phyloP scores from a whole-genome alignment of 2,329 filamentous ascomycete genomes.

The Juglanconis sp. region DNA sequence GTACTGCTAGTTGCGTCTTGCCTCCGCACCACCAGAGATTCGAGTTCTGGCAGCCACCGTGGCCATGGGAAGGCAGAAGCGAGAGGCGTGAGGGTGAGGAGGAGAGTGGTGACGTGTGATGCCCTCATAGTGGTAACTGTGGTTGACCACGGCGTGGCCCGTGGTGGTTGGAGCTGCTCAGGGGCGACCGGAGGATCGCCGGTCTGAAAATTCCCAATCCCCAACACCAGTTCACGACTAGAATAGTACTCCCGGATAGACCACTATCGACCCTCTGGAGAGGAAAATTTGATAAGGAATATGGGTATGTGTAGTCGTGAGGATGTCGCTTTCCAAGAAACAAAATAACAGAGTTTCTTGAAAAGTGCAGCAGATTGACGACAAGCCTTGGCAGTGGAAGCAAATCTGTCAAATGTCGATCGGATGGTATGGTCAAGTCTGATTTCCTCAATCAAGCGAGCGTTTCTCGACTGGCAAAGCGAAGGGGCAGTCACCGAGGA shows the following conservation, averaged over 20 bases:
- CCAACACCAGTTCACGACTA: too few relatives aligned
- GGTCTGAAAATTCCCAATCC: not conserved
- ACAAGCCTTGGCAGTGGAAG: not conserved
- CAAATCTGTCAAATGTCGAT: too few relatives aligned
- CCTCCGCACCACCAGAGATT: constrained; percentile 51
- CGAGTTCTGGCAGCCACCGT: constrained; percentile 50
- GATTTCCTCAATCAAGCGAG: not conserved
- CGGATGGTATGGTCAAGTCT: too few relatives aligned
- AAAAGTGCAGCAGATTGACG: not conserved
- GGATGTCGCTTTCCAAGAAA: not conserved
- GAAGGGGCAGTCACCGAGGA: not conserved
- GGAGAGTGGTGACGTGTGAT: constrained; percentile 45
- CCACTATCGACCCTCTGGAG: too few relatives aligned
- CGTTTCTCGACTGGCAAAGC: constrained; percentile 1
- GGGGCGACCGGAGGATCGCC: not conserved
- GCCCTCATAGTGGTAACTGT: constrained; percentile 44
- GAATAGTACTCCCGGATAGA: too few relatives aligned
- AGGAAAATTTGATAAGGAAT: too few relatives aligned
- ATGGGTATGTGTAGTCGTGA: too few relatives aligned
- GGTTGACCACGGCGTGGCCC: constrained; percentile 3
- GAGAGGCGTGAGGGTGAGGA: constrained; percentile 50
- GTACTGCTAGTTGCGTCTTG: constrained; percentile 27
- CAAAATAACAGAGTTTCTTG: not conserved
- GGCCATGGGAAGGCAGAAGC: constrained; percentile 52
- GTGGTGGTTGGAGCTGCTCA: not conserved